phyloP scores from a whole-genome alignment of 176 grass and related monocot species.

The Canna indica region DNA sequence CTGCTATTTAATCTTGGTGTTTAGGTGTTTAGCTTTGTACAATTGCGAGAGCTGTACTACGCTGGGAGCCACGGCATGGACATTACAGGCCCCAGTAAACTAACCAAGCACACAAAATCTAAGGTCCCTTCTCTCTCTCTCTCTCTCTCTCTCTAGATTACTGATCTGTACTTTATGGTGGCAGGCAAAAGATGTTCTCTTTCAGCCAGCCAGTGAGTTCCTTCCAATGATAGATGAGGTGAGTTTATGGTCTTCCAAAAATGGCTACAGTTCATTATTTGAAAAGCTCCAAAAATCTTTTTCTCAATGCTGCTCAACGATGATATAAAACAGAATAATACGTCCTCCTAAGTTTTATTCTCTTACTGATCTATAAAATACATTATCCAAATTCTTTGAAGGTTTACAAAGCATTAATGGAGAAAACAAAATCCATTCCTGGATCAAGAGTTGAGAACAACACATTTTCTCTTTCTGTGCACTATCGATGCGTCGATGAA shows the following conservation, averaged over 20 bases:
- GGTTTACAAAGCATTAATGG: slow-evolving; percentile 30
- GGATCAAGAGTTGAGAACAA: slow-evolving; percentile 74
- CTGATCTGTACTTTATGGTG: background rate
- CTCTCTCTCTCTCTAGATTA: background rate
- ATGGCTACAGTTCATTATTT: no score
- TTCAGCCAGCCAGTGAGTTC: slow-evolving; percentile 60
- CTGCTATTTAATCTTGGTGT: background rate
- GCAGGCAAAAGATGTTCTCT: slow-evolving; percentile 34
- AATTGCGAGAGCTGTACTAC: slow-evolving; percentile 62
- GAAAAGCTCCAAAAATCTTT: background rate
- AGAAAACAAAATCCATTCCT: slow-evolving; percentile 28
- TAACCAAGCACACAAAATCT: slow-evolving; percentile 23
- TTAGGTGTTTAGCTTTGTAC: slow-evolving; percentile 57
- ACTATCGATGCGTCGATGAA: slow-evolving; percentile 60
- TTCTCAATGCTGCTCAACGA: no score
- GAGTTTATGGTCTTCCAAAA: background rate
- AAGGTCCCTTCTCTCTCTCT: slow-evolving; percentile 17
- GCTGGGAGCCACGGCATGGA: slow-evolving; percentile 93
- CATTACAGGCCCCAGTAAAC: slow-evolving; percentile 51
- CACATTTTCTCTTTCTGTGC: slow-evolving; percentile 67
- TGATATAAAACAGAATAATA: no score
- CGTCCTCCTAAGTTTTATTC: no score
- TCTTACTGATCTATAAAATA: no score
- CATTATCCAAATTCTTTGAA: no score
- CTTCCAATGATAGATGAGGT: slow-evolving; percentile 61